A percentile compares a stretch with the other conserved stretches of the same genome.
phyloP scores from a whole-genome alignment of 2,329 filamentous ascomycete species.

The Phaeosphaeriaceae sp. region DNA sequence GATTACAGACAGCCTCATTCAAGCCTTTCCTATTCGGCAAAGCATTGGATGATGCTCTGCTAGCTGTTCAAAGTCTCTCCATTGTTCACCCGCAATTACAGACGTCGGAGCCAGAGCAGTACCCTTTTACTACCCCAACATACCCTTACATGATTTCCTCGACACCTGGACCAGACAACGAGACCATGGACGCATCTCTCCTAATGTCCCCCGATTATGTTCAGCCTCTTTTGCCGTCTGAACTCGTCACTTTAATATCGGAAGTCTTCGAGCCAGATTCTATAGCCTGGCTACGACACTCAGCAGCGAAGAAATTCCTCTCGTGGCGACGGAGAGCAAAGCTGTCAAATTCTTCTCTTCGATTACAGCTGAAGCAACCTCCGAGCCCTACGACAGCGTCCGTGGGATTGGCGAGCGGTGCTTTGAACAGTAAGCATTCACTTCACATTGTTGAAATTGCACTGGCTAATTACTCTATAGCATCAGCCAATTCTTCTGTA shows the following conservation, averaged over 20 bases:
- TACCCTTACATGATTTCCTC: conserved; percentile 81
- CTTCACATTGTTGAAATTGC: neutral
- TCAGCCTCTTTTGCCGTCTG: conserved; percentile 78
- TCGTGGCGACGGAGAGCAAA: conserved; percentile 67
- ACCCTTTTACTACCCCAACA: conserved; percentile 41
- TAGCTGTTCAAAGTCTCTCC: conserved; percentile 42
- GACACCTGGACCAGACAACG: conserved; percentile 72
- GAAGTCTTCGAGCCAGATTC: conserved; percentile 80
- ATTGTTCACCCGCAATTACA: conserved; percentile 17
- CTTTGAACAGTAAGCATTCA: conserved; percentile 31
- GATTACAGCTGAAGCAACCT: conserved; percentile 33
- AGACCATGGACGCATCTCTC: conserved; percentile 90
- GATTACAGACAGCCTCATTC: conserved; percentile 66
- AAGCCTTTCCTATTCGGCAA: conserved; percentile 72
- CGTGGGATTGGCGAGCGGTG: conserved; percentile 34
- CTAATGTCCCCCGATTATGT: conserved; percentile 93
- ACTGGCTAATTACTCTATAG: conserved; percentile 26
- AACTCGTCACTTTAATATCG: conserved; percentile 74
- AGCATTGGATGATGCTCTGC: conserved; percentile 43
- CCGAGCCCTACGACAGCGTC: conserved; percentile 39
- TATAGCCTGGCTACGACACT: conserved; percentile 81
- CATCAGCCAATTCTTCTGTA: conserved; percentile 45
- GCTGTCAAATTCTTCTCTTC: conserved; percentile 36
- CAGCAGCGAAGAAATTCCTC: conserved; percentile 81
- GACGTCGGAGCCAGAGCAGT: conserved; percentile 28